phyloP scores from a whole-genome alignment of 352 stramenopile species.

The Phytophthora lateralis region DNA sequence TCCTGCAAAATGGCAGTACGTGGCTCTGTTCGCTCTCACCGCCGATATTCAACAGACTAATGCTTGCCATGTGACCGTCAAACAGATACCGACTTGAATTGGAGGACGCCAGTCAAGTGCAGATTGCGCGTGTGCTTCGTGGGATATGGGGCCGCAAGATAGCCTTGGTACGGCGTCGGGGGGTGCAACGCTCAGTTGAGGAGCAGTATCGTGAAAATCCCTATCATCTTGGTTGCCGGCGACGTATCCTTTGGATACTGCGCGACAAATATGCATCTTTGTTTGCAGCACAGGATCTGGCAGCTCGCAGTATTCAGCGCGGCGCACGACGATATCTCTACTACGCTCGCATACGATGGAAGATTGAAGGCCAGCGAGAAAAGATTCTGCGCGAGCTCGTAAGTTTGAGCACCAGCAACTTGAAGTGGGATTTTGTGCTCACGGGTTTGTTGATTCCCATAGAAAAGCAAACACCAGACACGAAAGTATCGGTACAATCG shows the following conservation, averaged over 20 bases:
- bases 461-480: constrained; percentile 59
- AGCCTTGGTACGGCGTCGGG: constrained; percentile 21
- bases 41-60: constrained; percentile 5
- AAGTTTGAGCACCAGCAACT: constrained; percentile 10
- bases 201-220: constrained; percentile 39
- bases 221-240: constrained; percentile 46
- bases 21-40: not conserved
- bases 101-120: constrained; percentile 68
- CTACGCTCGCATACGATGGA: constrained; percentile 53
- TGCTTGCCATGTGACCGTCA: not conserved
- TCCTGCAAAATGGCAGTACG: constrained; percentile 73
- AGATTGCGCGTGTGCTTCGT: constrained; percentile 66
- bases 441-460: not conserved
- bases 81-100: constrained; percentile 62
- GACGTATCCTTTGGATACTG: constrained; percentile 41
- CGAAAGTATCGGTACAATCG: constrained; percentile 77
- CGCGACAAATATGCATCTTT: constrained; percentile 52
- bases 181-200: constrained; percentile 33
- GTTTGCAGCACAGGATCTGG: constrained; percentile 66
- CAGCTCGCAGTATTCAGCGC: constrained; percentile 54
- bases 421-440: not conserved
- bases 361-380: constrained; percentile 32
- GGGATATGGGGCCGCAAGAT: constrained; percentile 59
- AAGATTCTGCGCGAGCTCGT: constrained; percentile 53
- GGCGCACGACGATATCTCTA: constrained; percentile 43